Percentiles rank a stretch among this genome's conserved stretches.
Evolutionary conservation across 2,329 filamentous ascomycete genomes (phyloP).

Genomic region (Seiridium unicorne): DNA sequence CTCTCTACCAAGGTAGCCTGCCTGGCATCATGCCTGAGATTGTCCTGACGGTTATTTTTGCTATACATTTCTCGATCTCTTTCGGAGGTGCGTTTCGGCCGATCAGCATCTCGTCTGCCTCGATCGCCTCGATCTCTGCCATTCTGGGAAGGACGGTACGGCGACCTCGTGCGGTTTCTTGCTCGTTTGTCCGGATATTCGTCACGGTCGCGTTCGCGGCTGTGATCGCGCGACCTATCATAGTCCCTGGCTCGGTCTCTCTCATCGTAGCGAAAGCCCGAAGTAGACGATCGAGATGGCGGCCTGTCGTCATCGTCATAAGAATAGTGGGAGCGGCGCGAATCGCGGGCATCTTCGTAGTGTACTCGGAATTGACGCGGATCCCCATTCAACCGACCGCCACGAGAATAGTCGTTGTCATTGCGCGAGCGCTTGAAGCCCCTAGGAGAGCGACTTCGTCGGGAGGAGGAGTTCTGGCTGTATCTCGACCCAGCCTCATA

Average conservation of each 20-base stretch:
- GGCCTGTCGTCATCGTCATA: conserved; percentile 60
- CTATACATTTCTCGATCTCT: conserved; percentile 29
- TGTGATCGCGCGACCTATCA: conserved; percentile 30
- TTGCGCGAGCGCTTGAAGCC: conserved; percentile 67
- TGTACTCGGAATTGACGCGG: conserved; percentile 59
- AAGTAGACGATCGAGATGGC: conserved; percentile 34
- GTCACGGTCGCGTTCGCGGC: conserved; percentile 51
- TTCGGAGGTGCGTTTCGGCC: conserved; percentile 20
- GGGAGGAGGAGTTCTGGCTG: conserved; percentile 43
- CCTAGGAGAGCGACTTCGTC: conserved; percentile 58
- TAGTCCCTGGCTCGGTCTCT: conserved; percentile 41
- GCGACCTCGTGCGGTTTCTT: conserved; percentile 41
- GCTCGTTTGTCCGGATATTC: conserved; percentile 51
- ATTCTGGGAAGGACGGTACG: conserved; percentile 22
- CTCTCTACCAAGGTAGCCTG: conserved; percentile 58
- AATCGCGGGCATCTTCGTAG: conserved; percentile 55
- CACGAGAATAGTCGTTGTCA: conserved; percentile 52
- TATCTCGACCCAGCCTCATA: conserved; percentile 31
- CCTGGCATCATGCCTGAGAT: conserved; percentile 50
- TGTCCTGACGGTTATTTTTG: conserved; percentile 46
- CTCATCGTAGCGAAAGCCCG: conserved; percentile 45
- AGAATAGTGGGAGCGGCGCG: conserved; percentile 44
- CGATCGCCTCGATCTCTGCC: conserved; percentile 23
- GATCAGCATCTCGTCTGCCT: conserved; percentile 20
- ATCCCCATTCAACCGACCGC: conserved; percentile 47